Base-by-base conservation (phyloP, 805 yeast genomes). In the Ogataea philodendri region DNA sequence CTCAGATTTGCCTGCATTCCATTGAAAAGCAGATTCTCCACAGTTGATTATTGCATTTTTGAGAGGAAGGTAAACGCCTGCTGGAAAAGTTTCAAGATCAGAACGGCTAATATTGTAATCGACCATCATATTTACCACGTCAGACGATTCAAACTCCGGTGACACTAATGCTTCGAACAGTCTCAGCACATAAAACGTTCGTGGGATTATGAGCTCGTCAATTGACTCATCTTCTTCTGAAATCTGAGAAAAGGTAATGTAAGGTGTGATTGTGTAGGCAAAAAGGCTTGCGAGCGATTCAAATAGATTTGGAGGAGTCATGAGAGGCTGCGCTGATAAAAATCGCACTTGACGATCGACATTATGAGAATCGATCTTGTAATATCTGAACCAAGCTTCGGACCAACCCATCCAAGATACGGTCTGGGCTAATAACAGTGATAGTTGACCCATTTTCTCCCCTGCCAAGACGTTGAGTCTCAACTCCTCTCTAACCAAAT, bases 381-480 rank as follows among this genome's bases (percentile, higher is more conserved):
- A 86, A 46, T 76, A 78, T 1, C 58, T 48, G 15, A 61, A 54
- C 96, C 95, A 84, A 0, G 49, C 39, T 1, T 67, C 76, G 8
- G 80, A 73, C 95, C 95, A 84, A 5, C 84, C 78, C 76, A 81
- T 74, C 79, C 85, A 76, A 9, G 65, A 47, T 0, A 81, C 70
- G 9, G 84, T 53, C 45, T 81, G 82, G 0, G 79, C 64, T n/a
- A 88, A 56, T 15, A 88, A 55, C 1, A 61, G 16, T 0, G 82
- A 77, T 18, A 89, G 48, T 20, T 59, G 59, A 3, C 62, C 47
- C 9, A 69, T 60, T 7, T 62, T 55, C 0, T 48, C 36, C 3
- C 51, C 37, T 5, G 69, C 63, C 16, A 76, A 59, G 2, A 74
- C 59, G 48, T 83, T 78, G 19, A 90, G 62, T 33, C 72, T 69